A percentile compares a stretch with the other conserved stretches of the same genome.
Conservation (phyloP, 2,329 filamentous ascomycete genomes). For the Penicillium expansum region DNA sequence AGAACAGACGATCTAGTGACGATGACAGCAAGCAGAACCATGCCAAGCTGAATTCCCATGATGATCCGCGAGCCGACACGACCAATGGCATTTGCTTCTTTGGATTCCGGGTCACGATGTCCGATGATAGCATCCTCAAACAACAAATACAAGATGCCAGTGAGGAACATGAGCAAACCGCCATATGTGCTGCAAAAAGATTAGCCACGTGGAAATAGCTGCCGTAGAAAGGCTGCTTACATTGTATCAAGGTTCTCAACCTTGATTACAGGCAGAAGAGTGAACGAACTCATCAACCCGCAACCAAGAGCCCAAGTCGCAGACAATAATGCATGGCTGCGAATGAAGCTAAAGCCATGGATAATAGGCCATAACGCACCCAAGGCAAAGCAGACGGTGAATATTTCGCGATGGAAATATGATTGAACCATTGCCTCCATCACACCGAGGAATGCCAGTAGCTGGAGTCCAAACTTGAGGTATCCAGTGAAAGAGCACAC, state of each 20-base stretch:
- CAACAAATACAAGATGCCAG: slow-evolving; percentile 74
- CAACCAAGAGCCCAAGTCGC: slow-evolving; percentile 75
- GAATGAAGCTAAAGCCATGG: slow-evolving; percentile 72
- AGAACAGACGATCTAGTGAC: slow-evolving; percentile 84
- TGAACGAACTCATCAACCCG: slow-evolving; percentile 83
- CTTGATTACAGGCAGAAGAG: slow-evolving; percentile 82
- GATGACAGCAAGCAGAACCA: slow-evolving; percentile 75
- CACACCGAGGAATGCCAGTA: slow-evolving; percentile 66
- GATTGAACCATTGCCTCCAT: slow-evolving; percentile 81
- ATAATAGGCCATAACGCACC: slow-evolving; percentile 74
- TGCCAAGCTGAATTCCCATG: slow-evolving; percentile 60
- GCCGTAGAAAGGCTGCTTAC: slow-evolving; percentile 48
- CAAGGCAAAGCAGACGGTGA: slow-evolving; percentile 74
- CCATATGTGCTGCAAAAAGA: slow-evolving; percentile 60
- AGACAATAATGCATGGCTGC: slow-evolving; percentile 61
- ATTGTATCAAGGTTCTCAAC: slow-evolving; percentile 72
- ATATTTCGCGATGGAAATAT: slow-evolving; percentile 86
- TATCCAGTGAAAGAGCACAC: slow-evolving; percentile 60
- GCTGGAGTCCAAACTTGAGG: slow-evolving; percentile 61
- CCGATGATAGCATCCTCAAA: slow-evolving; percentile 67
- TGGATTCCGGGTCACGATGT: slow-evolving; percentile 32
- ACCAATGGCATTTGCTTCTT: slow-evolving; percentile 17
- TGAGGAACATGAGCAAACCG: slow-evolving; percentile 70
- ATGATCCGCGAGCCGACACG: slow-evolving; percentile 41
- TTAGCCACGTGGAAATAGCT: slow-evolving; percentile 2